phyloP scores from a whole-genome alignment of 2,329 filamentous ascomycete species.

The Juglanconis oblonga region DNA sequence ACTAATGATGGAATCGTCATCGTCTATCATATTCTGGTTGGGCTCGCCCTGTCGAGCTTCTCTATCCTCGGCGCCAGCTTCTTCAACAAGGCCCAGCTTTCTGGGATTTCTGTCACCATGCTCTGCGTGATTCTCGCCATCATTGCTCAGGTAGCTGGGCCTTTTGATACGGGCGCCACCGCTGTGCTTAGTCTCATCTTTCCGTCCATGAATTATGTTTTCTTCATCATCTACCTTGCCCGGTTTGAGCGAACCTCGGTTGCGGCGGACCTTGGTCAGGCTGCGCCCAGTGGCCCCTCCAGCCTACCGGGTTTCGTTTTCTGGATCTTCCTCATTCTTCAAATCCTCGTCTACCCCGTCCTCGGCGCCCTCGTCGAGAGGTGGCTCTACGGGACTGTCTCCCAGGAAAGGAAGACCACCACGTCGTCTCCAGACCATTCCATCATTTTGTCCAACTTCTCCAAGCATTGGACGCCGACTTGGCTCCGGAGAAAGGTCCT shows the following conservation, averaged over 20 bases:
- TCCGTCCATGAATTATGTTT: conserved; percentile 83
- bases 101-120: conserved; percentile 76
- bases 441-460: conserved; percentile 69
- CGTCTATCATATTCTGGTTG: conserved; percentile 72
- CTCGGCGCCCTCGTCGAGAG: conserved; percentile 74
- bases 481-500: conserved; percentile 44
- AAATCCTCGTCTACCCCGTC: conserved; percentile 75
- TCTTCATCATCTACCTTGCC: conserved; percentile 72
- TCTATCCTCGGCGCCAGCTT: conserved; percentile 79
- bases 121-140: conserved; percentile 73
- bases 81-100: conserved; percentile 84
- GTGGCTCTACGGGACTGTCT: conserved; percentile 71
- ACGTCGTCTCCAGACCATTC: conserved; percentile 39
- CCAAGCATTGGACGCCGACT: conserved; percentile 72
- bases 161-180: conserved; percentile 61
- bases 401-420: conserved; percentile 44
- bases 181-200: conserved; percentile 73
- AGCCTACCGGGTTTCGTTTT: conserved; percentile 37
- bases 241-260: conserved; percentile 66
- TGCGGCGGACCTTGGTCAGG: conserved; percentile 58
- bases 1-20: conserved; percentile 65
- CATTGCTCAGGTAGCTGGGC: conserved; percentile 71
- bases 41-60: conserved; percentile 74
- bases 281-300: conserved; percentile 65
- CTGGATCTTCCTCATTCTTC: conserved; percentile 73